A percentile compares a stretch with the other conserved stretches of the same genome.
These are phyloP conservation scores for Populus nigra DNA, from an alignment of 345 rosid species.

Conservation along the genomic window DNA sequence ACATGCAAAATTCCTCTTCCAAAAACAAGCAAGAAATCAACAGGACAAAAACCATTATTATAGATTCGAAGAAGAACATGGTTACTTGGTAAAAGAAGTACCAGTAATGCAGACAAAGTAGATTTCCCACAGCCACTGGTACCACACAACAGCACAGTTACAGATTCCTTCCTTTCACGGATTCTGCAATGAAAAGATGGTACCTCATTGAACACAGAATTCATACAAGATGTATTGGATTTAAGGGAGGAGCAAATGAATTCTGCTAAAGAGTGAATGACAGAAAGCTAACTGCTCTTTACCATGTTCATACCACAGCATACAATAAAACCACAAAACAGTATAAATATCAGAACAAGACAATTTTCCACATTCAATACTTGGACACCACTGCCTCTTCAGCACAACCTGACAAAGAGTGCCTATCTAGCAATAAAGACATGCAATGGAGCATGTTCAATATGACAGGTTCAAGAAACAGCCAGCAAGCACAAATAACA, in stretches of 20 bases:
- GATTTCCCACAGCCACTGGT: conserved; percentile 99
- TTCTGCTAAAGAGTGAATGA: neutral
- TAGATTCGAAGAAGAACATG: conserved; percentile 7
- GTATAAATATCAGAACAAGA: neutral
- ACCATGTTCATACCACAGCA: neutral
- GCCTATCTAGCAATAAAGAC: neutral
- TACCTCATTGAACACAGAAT: neutral
- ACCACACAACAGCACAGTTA: conserved; percentile 93
- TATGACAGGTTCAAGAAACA: neutral
- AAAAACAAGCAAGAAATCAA: neutral
- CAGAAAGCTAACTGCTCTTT: neutral
- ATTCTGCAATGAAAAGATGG: conserved; percentile 57
- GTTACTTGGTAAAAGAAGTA: conserved; percentile 31
- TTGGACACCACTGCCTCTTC: neutral
- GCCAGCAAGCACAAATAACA: neutral
- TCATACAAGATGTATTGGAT: neutral
- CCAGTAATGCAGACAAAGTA: conserved; percentile 98
- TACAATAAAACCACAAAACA: neutral
- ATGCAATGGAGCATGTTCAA: neutral
- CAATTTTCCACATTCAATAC: neutral
- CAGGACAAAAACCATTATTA: neutral
- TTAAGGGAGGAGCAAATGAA: neutral
- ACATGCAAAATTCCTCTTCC: neutral
- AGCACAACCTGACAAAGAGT: neutral
- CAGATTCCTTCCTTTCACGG: conserved; percentile 96